Evolutionary conservation across 1,139 yeast species (phyloP).

Genomic region (Hyphopichia buzzinii): DNA sequence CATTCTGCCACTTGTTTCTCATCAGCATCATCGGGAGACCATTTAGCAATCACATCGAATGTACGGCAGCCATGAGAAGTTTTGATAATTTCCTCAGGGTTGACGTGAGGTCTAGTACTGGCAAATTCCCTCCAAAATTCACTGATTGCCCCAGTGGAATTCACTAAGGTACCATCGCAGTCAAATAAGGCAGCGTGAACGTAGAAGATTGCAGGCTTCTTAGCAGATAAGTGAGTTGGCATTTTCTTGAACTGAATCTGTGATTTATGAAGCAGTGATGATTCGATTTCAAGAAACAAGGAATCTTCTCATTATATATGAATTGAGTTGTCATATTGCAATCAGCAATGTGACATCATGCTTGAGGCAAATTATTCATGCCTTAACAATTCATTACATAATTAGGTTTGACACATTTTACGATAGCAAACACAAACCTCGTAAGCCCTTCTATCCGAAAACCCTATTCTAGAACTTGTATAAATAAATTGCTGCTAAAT

Average conservation of each 20-base stretch:
- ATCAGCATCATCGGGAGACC: constrained; percentile 17
- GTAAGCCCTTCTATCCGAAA: too few species aligned
- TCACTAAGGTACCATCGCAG: constrained; percentile 16
- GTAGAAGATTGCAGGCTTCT: constrained; percentile 13
- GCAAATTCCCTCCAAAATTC: constrained; percentile 16
- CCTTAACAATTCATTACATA: too few species aligned
- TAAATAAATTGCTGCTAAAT: constrained; percentile 4
- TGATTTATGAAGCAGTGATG: too few species aligned
- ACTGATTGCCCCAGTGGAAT: constrained; percentile 15
- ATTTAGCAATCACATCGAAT: constrained; percentile 15
- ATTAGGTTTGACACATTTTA: too few species aligned
- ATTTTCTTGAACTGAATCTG: too few species aligned
- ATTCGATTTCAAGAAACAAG: too few species aligned
- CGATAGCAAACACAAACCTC: too few species aligned
- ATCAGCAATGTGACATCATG: too few species aligned
- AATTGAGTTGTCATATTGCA: too few species aligned
- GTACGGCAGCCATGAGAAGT: constrained; percentile 17
- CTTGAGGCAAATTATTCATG: too few species aligned
- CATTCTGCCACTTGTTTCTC: constrained; percentile 14
- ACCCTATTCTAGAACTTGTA: too few species aligned
- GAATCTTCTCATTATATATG: too few species aligned
- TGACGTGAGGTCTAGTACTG: constrained; percentile 15
- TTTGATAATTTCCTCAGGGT: constrained; percentile 14
- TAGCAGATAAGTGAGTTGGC: constrained; percentile 5
- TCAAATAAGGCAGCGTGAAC: constrained; percentile 15